Base-by-base conservation (phyloP, 176 grass and related monocot species). In the Ampelocalamus luodianensis region DNA sequence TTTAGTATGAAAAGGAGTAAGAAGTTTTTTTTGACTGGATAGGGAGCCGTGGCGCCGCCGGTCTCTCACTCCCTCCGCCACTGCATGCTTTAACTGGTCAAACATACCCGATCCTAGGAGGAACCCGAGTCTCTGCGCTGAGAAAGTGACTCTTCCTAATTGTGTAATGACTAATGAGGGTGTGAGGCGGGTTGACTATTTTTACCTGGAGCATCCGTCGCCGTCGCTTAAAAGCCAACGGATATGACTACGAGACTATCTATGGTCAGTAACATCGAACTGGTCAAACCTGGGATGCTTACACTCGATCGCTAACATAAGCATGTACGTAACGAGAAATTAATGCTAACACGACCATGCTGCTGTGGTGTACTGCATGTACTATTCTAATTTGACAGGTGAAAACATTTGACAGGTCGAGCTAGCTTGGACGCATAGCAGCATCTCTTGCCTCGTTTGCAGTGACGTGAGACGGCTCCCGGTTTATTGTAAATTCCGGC, bases 131-230 rank as follows among this genome's bases (percentile, higher is more conserved):
- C 17, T 18, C 16, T 18, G 50, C 50, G 2, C 34, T 0, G 53
- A 58, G 32, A 58, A 58, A 20, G 3, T 23, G 24, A 0, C 22
- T 24, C 74, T 42, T 26, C 2, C 32, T 34, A 34, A 3, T 34
- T 34, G 32, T 34, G 32, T n/a, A n/a, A n/a, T n/a, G n/a, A n/a
- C n/a, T 5, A 1, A 11, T n/a, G 73, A 23, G 15, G 15, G 5
- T 4, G 22, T 29, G 17, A 34, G 32, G 32, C 32, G 44, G n/a
- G 5, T 0, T 4, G n/a, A 23, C n/a, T 65, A 10, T 26, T 78
- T 65, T 61, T 18, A 78, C 76, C 38, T 63, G 65, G 3, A 55
- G n/a, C 62, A 18, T 62, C 20, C 3, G 51, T 77, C 64, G 79
- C 64, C 63, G 64, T 53, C 72, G 64, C 64, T 22, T 27, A 23